Base-by-base conservation (phyloP, 2,329 filamentous ascomycete species). In the Teratosphaeriaceae sp. region DNA sequence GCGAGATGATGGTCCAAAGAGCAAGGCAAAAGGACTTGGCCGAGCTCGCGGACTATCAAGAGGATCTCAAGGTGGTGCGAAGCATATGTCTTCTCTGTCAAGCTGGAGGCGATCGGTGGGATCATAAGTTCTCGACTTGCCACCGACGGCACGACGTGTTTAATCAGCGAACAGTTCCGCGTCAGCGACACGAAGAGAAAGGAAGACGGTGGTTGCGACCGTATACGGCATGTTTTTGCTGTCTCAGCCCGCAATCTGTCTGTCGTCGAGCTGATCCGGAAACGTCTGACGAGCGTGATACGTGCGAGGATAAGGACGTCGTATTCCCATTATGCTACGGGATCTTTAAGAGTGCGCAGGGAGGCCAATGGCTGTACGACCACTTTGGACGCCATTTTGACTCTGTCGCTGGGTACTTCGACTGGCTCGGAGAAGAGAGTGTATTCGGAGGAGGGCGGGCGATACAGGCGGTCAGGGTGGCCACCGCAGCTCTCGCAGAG, bases 271-370 rank as follows among this genome's bases (percentile, higher is more conserved):
- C n/a, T n/a, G n/a, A n/a, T n/a, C n/a, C n/a, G n/a, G n/a, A n/a
- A n/a, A n/a, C n/a, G n/a, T n/a, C n/a, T n/a, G n/a, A n/a, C n/a
- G n/a, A n/a, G n/a, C n/a, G n/a, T n/a, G n/a, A n/a, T n/a, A n/a
- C n/a, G n/a, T 42, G 40, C 31, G 40, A 42, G 22, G 8, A 42
- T 27, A 11, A 31, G 13, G 40, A 42, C 31, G 22, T 42, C 16
- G 40, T 42, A 13, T 31, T 42, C 11, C 40, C 40, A 18, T n/a
- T 42, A 18, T 42, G 40, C 19, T 37, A 22, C 26, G 31, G 40
- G 19, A 42, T 42, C 15, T 37, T 36, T 21, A 15, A 42, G 12
- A 42, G 40, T 19, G 31, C 26, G 16, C 21, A 21, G 11, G 29
- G 29, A 15, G 9, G 18, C 15, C 21, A 15, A 30, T 42, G 31